Evolutionary conservation across 768 basidiomycete species (phyloP), one percentile per base, ranked within the genome.

Genomic region (Brasilioporus rufonigricans): DNA sequence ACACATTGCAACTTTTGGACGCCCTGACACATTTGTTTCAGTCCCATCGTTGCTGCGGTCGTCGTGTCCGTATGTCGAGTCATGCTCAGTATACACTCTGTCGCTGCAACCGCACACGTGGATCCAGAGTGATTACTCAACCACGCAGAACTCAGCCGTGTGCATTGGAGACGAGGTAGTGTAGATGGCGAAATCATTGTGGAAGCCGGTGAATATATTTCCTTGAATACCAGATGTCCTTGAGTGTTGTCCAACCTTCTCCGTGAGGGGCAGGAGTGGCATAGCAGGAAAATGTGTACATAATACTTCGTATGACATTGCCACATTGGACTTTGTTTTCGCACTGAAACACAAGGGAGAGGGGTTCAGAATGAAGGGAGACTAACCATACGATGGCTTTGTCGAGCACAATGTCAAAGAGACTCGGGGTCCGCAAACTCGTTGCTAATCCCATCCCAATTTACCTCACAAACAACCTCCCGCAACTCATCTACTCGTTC

Each of bases 81-180:
- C 13, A 72, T 76, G 71, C 65, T 76, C 40, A 74, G 68, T 58
- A 72, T 77, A 55, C 71, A 71, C 40, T 77, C 77, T 4, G 65
- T 79, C n/a, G 74, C 77, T 21, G 68, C 70, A 10, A 60, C 69
- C 31, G 65, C 75, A 11, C 73, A 75, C 32, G 73, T 77, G 13
- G 71, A 76, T 46, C 71, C 74, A 18, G 71, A 71, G 11, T 77
- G 74, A 76, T 64, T 79, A 11, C 68, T 80, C 27, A 78, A 71
- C 56, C 71, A 75, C 44, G 70, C 73, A n/a, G 76, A 80, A 66
- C 73, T 79, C 21, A 74, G 71, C 41, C 74, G 77, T n/a, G 57
- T 59, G 21, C 36, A 46, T n/a, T 60, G 50, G 57, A 51, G 52
- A 41, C 46, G 16, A 29, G 59, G 59, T 7, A 16, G 2, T 24